Conservation (phyloP, 257 asterid species). For the Perilla frutescens region DNA sequence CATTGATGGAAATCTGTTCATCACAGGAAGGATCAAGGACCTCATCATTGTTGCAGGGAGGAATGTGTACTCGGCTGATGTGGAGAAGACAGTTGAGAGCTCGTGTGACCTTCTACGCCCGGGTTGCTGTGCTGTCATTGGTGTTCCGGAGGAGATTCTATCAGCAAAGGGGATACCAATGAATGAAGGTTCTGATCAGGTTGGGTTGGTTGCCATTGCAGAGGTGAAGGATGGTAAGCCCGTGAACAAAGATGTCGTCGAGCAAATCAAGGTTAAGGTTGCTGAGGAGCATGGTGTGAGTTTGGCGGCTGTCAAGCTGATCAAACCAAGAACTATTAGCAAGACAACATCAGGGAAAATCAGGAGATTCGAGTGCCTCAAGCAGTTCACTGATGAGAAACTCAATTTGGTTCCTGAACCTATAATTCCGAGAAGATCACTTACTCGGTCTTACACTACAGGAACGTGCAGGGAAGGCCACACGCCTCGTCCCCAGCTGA, state of each 20-base stretch:
- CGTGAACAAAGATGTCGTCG: conserved; percentile 50
- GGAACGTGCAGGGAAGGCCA: conserved; percentile 77
- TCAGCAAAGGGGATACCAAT: conserved; percentile 62
- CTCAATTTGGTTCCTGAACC: conserved; percentile 64
- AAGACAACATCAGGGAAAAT: conserved; percentile 88
- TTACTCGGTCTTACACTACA: conserved; percentile 70
- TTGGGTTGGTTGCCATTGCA: conserved; percentile 83
- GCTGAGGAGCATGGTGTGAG: conserved; percentile 82
- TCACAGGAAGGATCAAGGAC: conserved; percentile 89
- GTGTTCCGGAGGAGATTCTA: conserved; percentile 78
- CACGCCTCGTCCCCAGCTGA: conserved; percentile 66
- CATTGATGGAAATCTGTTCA: conserved; percentile 63
- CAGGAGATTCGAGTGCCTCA: conserved; percentile 80
- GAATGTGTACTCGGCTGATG: conserved; percentile 79
- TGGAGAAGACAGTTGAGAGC: conserved; percentile 82
- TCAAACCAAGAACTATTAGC: conserved; percentile 77
- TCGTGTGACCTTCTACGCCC: conserved; percentile 78
- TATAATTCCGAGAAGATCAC: conserved; percentile 43
- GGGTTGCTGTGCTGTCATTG: conserved; percentile 86
- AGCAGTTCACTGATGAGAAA: conserved; percentile 70
- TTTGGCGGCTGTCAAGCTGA: conserved; percentile 66
- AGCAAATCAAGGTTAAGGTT: conserved; percentile 60
- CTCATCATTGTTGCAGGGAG: conserved; percentile 86
- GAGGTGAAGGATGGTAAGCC: conserved; percentile 74
- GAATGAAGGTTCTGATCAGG: conserved; percentile 67